A percentile compares a stretch with the other conserved stretches of the same genome.
These are phyloP conservation scores for Tetrahymena thermophila DNA, from an alignment of 73 alveolate genomes.

Conservation along the genomic window DNA sequence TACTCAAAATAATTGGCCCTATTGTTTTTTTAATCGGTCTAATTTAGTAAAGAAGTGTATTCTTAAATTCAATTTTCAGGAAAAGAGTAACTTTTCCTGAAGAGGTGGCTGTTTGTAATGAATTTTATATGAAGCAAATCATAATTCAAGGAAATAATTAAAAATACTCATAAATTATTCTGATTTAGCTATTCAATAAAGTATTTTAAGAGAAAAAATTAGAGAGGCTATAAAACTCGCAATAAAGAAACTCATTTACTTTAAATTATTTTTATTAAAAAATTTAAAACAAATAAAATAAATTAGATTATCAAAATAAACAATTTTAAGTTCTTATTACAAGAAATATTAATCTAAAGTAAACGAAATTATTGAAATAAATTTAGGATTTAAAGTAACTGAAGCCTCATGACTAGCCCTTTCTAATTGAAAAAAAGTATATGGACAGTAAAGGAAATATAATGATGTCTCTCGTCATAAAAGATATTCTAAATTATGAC, in stretches of 20 bases:
- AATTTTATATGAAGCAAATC: not conserved
- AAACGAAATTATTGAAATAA: not conserved
- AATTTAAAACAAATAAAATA: too few relatives aligned
- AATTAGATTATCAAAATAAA: too few relatives aligned
- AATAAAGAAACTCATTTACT: too few relatives aligned
- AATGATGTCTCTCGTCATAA: not conserved
- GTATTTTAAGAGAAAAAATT: not conserved
- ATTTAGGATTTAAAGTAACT: not conserved
- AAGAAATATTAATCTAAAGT: not conserved
- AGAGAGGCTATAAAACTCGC: not conserved
- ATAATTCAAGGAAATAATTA: not conserved
- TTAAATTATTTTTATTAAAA: too few relatives aligned
- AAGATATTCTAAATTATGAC: not conserved
- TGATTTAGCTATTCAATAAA: not conserved
- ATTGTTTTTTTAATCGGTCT: not conserved
- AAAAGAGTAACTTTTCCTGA: not conserved
- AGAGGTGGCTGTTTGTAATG: not conserved
- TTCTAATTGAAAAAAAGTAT: not conserved
- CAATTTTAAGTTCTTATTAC: not conserved
- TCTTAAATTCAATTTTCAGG: not conserved
- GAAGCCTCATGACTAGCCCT: not conserved
- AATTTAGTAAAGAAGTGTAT: not conserved
- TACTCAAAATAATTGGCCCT: not conserved
- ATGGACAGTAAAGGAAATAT: not conserved
- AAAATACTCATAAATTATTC: not conserved